A percentile compares a stretch with the other conserved stretches of the same genome.
Evolutionary conservation across 129 eudicot species (phyloP).

Genomic region (Lactuca saligna): DNA sequence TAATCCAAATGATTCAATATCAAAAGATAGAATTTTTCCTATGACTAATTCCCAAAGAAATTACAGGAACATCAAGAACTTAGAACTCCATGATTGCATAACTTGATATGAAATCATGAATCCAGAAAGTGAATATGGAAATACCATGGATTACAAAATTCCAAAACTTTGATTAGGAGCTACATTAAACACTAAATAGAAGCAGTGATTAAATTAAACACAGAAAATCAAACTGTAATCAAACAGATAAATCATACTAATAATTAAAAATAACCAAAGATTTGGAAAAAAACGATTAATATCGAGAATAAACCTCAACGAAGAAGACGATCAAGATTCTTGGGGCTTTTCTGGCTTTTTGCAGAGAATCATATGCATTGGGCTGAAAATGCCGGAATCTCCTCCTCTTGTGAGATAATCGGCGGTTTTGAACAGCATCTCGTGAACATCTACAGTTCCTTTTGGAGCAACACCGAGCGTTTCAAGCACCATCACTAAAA

Average conservation of each 20-base stretch:
- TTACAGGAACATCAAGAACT: too few species aligned
- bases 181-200: conserved; percentile 10
- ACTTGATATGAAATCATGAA: background rate
- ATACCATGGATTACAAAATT: background rate
- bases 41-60: too few species aligned
- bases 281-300: background rate
- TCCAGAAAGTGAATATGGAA: background rate
- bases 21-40: conserved; percentile 17
- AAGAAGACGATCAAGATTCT: conserved; percentile 24
- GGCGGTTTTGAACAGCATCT: conserved; percentile 87
- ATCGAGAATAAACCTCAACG: conserved; percentile 32
- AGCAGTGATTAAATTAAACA: conserved; percentile 22
- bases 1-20: too few species aligned
- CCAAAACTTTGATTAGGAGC: background rate
- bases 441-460: conserved; percentile 84
- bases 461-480: conserved; percentile 83
- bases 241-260: conserved; percentile 32
- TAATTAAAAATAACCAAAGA: conserved; percentile 15
- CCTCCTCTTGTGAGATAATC: conserved; percentile 82
- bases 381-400: conserved; percentile 71
- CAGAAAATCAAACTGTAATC: conserved; percentile 18
- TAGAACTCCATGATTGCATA: too few species aligned
- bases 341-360: conserved; percentile 55
- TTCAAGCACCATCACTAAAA: conserved; percentile 60
- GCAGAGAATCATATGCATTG: conserved; percentile 95